These are phyloP conservation scores for Syzygium syzygioides DNA, from an alignment of 441 rosid species.

Conservation along the genomic window DNA sequence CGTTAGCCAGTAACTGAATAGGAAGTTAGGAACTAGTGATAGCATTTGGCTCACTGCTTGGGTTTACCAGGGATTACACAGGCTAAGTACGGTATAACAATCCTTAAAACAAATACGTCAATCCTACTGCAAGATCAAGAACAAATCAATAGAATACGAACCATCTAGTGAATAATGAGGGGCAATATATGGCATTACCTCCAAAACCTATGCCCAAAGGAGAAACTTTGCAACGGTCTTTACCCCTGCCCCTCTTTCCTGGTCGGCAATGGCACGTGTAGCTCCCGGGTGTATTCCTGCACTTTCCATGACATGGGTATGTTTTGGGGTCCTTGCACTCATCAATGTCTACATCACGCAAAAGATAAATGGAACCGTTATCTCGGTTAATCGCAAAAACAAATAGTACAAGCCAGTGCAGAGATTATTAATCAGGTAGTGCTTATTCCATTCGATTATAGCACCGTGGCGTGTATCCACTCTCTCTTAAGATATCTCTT, in stretches of 20 bases:
- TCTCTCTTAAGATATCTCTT: not conserved
- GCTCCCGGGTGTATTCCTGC: no score
- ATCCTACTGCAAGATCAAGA: no score
- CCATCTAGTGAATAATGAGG: not conserved
- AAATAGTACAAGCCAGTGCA: accelerated
- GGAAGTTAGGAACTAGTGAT: not conserved
- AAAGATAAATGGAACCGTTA: accelerated
- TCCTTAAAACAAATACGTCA: no score
- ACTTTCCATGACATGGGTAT: no score
- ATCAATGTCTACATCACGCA: not conserved
- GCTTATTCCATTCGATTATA: not conserved
- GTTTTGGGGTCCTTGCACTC: accelerated
- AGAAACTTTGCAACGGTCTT: accelerated
- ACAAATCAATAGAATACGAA: not conserved
- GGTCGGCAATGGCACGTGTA: no score
- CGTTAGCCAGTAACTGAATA: not conserved
- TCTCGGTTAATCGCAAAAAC: accelerated
- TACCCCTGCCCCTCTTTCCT: not conserved
- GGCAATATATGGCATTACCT: not conserved
- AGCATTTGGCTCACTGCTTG: no score
- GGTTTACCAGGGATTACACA: no score
- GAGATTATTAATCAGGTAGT: accelerated
- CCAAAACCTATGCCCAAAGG: not conserved
- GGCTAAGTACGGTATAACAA: no score
- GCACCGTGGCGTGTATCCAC: not conserved